Percentiles rank a stretch among this genome's conserved stretches.
phyloP scores from a whole-genome alignment of 1,284 basidiomycete species.

The Hortiboletus rubellus region DNA sequence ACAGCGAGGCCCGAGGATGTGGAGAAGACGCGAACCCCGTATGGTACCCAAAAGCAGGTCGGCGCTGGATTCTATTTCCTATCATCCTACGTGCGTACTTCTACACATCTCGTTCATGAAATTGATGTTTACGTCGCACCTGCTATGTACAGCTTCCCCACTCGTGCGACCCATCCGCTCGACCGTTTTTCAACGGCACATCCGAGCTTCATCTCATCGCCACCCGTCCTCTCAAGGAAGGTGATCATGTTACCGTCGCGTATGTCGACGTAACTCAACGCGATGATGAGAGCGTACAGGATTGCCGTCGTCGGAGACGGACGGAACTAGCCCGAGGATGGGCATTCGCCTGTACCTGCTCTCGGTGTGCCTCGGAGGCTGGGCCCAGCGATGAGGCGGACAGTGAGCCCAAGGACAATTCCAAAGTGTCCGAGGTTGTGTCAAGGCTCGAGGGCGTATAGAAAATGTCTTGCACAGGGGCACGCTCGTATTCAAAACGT shows the following conservation, averaged over 20 bases:
- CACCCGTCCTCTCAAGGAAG: constrained; percentile 60
- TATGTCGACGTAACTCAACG: constrained; percentile 66
- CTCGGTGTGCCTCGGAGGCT: constrained; percentile 59
- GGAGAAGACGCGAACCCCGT: constrained; percentile 70
- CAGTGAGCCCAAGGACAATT: constrained; percentile 51
- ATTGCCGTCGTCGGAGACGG: constrained; percentile 63
- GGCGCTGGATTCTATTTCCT: constrained; percentile 72
- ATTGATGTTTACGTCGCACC: not conserved
- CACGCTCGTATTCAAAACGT: not conserved
- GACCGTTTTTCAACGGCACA: constrained; percentile 64
- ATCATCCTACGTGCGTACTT: constrained; percentile 63
- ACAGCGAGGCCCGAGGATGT: constrained; percentile 59
- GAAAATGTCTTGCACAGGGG: not conserved
- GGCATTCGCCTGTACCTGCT: constrained; percentile 73
- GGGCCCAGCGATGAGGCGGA: constrained; percentile 40
- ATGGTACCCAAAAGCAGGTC: constrained; percentile 70
- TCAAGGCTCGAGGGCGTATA: constrained; percentile 40
- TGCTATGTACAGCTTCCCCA: constrained; percentile 50
- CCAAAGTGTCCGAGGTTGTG: constrained; percentile 54
- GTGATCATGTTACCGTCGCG: constrained; percentile 72
- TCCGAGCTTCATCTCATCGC: constrained; percentile 68
- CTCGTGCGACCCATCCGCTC: constrained; percentile 67
- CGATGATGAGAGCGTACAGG: constrained; percentile 49
- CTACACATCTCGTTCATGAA: not conserved
- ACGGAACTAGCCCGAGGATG: constrained; percentile 76